Evolutionary conservation across 805 yeast genomes (phyloP), one percentile per base, ranked within the genome.

Genomic region (Cyberlindnera mycetangii): DNA sequence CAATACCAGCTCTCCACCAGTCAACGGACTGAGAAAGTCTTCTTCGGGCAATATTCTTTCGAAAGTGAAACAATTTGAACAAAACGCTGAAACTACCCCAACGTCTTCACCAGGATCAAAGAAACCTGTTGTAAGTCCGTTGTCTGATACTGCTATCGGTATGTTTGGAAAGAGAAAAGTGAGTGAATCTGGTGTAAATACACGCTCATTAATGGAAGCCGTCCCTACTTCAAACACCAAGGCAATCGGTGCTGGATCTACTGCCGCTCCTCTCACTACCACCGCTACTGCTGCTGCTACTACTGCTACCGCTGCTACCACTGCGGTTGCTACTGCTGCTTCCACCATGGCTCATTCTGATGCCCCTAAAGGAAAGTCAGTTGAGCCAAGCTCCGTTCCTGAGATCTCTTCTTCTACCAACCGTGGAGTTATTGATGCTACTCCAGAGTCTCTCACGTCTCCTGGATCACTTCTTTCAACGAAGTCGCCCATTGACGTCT

Each of bases 11-110:
- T n/a, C 42, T 14, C 17, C 48, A 3, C 39, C 51, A 1, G 32
- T 37, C 21, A 41, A 28, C 30, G 53, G 51, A 4, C 48, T 55
- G 53, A 54, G 61, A 51, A 59, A 52, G 33, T 54, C 60, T 2
- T 58, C 64, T 6, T 60, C 63, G 1, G 47, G 51, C 10, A 59
- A 56, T 38, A 62, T 65, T 12, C 48, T 65, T 28, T 60, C 64
- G 4, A 57, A 58, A 41, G 61, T 61, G 38, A 63, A 49, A 51
- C 66, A 61, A 37, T 60, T 57, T 43, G 67, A 60, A 31, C 59
- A 55, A 35, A 59, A 52, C 36, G 49, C 48, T 30, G 49, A 46
- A 10, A 37, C 30, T 4, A 39, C 47, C 2, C 50, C 50, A n/a
- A 32, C 24, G n/a, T 18, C 48, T 1, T 41, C 53, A 2, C 37